Base-by-base conservation (phyloP, 495 filamentous ascomycete species). In the Aspergillus sclerotioniger region DNA sequence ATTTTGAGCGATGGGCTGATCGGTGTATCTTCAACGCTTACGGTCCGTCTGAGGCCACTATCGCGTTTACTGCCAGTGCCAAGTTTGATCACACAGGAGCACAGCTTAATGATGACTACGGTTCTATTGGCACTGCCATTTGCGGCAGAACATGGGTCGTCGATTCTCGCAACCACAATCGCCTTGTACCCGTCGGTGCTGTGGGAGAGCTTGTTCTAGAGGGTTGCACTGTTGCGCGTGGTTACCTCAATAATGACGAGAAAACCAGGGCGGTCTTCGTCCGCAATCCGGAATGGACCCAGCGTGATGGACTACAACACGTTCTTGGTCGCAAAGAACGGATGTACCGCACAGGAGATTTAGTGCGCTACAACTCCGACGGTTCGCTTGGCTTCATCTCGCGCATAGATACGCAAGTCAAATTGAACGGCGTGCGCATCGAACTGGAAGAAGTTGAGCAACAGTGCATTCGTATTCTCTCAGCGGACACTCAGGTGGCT, bases 131-230 rank as follows among this genome's bases (percentile, higher is more conserved):
- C 8, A 67, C 51, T 21, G 65, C 75, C 1, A 58, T 71, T 0
- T 71, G 70, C 41, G 72, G 78, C 52, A 61, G 72, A 46, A 65
- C 75, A 8, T 89, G 87, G 84, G 77, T 89, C 54, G 82, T 84
- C 3, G 81, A 87, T 57, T 79, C 82, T 1, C 62, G 72, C 7
- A 74, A 88, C 58, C 76, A 81, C 54, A 67, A 87, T 56, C 67
- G 73, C 0, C 77, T 90, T 2, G 70, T 83, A 4, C 84, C 85
- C 0, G 66, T 88, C 13, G 87, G 87, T 8, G 72, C 77, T 12
- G 72, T 85, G 3, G 87, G 87, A n/a, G 87, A 90, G 62, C 69
- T 89, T 53, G 63, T 86, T 4, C 67, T 90, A n/a, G 82, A 86
- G 65, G 85, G 86, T 3, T 80, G 82, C 33, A 80, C 83, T 41